phyloP scores from a whole-genome alignment of 805 yeast genomes.

The Starmera pachycereana region DNA sequence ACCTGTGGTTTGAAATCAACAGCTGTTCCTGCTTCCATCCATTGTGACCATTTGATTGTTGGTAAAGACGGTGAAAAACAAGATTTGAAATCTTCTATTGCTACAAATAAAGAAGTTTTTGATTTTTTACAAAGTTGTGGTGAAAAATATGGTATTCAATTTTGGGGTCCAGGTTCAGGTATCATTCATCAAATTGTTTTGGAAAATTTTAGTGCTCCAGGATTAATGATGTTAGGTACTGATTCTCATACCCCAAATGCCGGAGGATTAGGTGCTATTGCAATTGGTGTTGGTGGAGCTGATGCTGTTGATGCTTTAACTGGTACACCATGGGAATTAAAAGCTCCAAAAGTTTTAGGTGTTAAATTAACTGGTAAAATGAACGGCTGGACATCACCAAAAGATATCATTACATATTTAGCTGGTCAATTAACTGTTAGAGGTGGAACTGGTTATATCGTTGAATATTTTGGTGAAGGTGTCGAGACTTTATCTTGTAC shows the following conservation, averaged over 20 bases:
- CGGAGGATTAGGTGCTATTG: constrained; percentile 97
- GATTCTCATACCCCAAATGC: constrained; percentile 99
- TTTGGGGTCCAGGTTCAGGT: constrained; percentile 99
- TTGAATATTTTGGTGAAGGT: constrained; percentile 96
- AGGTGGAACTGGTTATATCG: constrained; percentile 96
- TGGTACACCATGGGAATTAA: constrained; percentile 97
- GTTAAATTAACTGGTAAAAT: constrained; percentile 84
- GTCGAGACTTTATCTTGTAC: constrained; percentile 83
- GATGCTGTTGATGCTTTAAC: constrained; percentile 98
- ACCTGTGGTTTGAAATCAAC: constrained; percentile 85
- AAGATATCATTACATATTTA: constrained; percentile 86
- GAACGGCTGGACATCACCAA: constrained; percentile 94
- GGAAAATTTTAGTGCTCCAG: constrained; percentile 96
- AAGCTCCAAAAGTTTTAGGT: constrained; percentile 93
- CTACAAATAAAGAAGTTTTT: constrained; percentile 88
- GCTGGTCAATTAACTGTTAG: constrained; percentile 92
- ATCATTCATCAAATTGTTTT: constrained; percentile 96
- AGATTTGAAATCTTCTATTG: constrained; percentile 74
- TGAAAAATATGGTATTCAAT: constrained; percentile 90
- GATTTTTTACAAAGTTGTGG: constrained; percentile 91
- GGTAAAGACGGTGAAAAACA: constrained; percentile 87
- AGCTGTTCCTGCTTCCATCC: constrained; percentile 91
- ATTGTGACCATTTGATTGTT: constrained; percentile 96
- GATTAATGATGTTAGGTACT: constrained; percentile 94
- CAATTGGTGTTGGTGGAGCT: constrained; percentile 99